Percentiles rank a stretch among this genome's conserved stretches.
Evolutionary conservation across 768 basidiomycete species (phyloP).

Genomic region (Serendipita sp.): DNA sequence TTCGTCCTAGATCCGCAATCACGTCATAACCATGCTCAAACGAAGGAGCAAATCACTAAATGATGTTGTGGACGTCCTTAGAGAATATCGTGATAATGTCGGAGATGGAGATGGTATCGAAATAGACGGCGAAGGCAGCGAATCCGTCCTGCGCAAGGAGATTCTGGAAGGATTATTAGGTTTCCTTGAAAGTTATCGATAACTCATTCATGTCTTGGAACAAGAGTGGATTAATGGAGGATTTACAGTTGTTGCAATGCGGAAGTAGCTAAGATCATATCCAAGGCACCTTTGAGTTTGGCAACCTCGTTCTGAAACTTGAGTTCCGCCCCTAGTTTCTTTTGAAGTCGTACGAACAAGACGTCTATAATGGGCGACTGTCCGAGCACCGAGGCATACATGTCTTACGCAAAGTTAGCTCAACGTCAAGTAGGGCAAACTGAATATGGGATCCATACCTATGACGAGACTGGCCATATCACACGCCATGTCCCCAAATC

Average conservation of each 20-base stretch:
- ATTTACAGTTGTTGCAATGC: slow-evolving; percentile 17
- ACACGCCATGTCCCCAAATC: slow-evolving; percentile 81
- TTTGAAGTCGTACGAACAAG: slow-evolving; percentile 62
- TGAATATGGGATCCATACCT: slow-evolving; percentile 34
- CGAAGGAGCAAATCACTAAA: slow-evolving; percentile 54
- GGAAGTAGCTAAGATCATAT: slow-evolving; percentile 69
- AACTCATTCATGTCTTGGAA: neutral
- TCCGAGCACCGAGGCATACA: slow-evolving; percentile 84
- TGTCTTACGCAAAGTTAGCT: slow-evolving; percentile 36
- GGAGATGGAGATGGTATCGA: slow-evolving; percentile 31
- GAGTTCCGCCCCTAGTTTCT: slow-evolving; percentile 73
- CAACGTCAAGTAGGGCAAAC: neutral
- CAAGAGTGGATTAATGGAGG: neutral
- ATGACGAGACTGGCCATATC: slow-evolving; percentile 68
- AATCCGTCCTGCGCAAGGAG: slow-evolving; percentile 41
- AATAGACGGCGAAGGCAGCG: slow-evolving; percentile 22
- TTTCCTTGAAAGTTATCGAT: slow-evolving; percentile 31
- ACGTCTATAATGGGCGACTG: slow-evolving; percentile 87
- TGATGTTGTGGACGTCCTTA: slow-evolving; percentile 57
- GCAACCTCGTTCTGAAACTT: slow-evolving; percentile 76
- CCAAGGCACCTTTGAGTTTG: slow-evolving; percentile 70
- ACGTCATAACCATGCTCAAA: slow-evolving; percentile 58
- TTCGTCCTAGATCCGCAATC: slow-evolving; percentile 48
- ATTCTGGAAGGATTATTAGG: slow-evolving; percentile 53
- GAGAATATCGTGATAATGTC: slow-evolving; percentile 57